Evolutionary conservation across 257 asterid species (phyloP).

Genomic region (Solanum dulcamara): DNA sequence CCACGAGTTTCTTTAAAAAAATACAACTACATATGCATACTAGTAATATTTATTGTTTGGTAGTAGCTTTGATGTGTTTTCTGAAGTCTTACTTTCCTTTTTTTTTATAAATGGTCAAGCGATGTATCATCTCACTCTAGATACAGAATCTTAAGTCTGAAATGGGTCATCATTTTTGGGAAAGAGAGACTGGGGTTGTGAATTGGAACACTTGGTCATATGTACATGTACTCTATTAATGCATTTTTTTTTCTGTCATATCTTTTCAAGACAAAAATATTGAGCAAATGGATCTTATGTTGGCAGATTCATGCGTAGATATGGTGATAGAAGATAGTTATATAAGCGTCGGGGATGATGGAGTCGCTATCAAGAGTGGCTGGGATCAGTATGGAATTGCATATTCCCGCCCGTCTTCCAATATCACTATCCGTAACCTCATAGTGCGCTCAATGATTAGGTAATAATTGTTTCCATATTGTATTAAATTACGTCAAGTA

Average conservation of each 20-base stretch:
- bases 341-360: conserved; percentile 87
- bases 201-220: background rate
- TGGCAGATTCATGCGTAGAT: conserved; percentile 71
- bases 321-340: conserved; percentile 77
- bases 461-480: conserved; percentile 16
- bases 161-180: background rate
- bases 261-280: background rate
- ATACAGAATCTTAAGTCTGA: background rate
- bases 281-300: background rate
- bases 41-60: background rate
- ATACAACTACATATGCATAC: background rate
- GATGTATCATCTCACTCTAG: background rate
- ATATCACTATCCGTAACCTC: conserved; percentile 70
- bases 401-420: conserved; percentile 69
- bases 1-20: background rate
- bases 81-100: background rate
- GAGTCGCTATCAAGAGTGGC: conserved; percentile 91
- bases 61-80: background rate
- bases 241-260: background rate
- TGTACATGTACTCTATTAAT: background rate
- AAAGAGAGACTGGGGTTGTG: background rate
- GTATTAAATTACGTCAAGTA: background rate
- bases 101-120: background rate
- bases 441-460: conserved; percentile 77
- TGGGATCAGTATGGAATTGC: conserved; percentile 99